These are phyloP conservation scores for Tremella mesenterica DNA, from an alignment of 768 basidiomycete species.

Conservation along the genomic window DNA sequence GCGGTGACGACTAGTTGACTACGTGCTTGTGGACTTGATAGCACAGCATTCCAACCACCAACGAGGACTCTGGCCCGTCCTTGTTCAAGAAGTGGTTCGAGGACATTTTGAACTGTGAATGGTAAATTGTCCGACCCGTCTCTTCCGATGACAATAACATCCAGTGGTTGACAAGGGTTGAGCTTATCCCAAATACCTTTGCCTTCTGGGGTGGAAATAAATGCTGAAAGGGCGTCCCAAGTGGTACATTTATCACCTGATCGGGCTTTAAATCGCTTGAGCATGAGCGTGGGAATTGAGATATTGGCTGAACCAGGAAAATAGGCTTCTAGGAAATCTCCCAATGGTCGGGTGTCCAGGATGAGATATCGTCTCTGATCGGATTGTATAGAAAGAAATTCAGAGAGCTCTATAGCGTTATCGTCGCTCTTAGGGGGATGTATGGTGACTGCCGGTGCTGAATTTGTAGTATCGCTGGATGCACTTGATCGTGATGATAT, in stretches of 20 bases:
- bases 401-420: too few species aligned
- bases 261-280: slow-evolving; percentile 70
- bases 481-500: too few species aligned
- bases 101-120: slow-evolving; percentile 11
- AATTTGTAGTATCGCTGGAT: too few species aligned
- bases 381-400: too few species aligned
- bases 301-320: slow-evolving; percentile 68
- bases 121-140: slow-evolving; percentile 19
- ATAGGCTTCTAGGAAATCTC: slow-evolving; percentile 58
- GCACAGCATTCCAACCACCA: slow-evolving; percentile 34
- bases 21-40: too few species aligned
- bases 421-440: too few species aligned
- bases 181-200: slow-evolving; percentile 68
- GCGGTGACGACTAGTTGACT: slow-evolving; percentile 9
- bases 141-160: slow-evolving; percentile 24
- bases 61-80: slow-evolving; percentile 15
- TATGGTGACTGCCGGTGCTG: too few species aligned
- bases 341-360: slow-evolving; percentile 70
- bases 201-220: slow-evolving; percentile 69
- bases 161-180: slow-evolving; percentile 52
- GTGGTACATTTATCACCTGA: slow-evolving; percentile 17
- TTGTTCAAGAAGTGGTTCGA: slow-evolving; percentile 6
- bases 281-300: slow-evolving; percentile 79
- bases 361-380: slow-evolving; percentile 52
- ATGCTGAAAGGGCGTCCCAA: slow-evolving; percentile 64